Evolutionary conservation across 2,329 filamentous ascomycete genomes (phyloP), one percentile per base, ranked within the genome.

Genomic region (Colletotrichum sp.): DNA sequence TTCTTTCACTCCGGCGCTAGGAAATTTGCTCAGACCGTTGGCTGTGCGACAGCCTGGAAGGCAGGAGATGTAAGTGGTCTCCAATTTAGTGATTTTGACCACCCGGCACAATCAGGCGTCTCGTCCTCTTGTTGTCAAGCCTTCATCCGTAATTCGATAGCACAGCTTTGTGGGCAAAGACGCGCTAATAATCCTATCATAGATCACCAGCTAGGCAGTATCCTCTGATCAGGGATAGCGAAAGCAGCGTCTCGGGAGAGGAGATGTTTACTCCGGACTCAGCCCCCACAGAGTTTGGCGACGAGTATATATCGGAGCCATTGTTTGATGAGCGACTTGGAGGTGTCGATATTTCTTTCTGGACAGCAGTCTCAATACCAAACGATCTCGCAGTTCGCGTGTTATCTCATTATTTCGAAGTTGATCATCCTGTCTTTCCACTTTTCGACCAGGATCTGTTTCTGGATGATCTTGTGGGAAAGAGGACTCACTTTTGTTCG

Each of bases 401-500:
- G 9, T 55, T 76, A 4, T 67, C 69, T 8, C 70, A 72, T 44
- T 76, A 76, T 28, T 32, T 76, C 26, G 63, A 76, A 5, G 49
- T 68, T 24, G 69, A 76, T 26, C 63, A 76, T 26, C 36, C 70
- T 8, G 24, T 64, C 4, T 26, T 76, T 15, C 73, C 73, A n/a
- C 59, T 76, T 5, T 76, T 76, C 49, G 32, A 68, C n/a, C 63
- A 70, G 44, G 44, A 36, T 8, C 9, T 73, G 3, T 76, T 76
- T 2, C 7, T 76, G 12, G 6, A 63, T 21, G 64, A 65, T 16
- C 70, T 76, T 7, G 18, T 68, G 2, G 16, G 12, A 15, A 5
- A 44, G 1, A 24, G 34, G 9, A 12, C 8, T 2, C 24, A 60
- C 57, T 73, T 76, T 26, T 76, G 73, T 6, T 76, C 70, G 0